Base-by-base conservation (phyloP, 129 eudicot genomes). In the Flaveria bidentis region DNA sequence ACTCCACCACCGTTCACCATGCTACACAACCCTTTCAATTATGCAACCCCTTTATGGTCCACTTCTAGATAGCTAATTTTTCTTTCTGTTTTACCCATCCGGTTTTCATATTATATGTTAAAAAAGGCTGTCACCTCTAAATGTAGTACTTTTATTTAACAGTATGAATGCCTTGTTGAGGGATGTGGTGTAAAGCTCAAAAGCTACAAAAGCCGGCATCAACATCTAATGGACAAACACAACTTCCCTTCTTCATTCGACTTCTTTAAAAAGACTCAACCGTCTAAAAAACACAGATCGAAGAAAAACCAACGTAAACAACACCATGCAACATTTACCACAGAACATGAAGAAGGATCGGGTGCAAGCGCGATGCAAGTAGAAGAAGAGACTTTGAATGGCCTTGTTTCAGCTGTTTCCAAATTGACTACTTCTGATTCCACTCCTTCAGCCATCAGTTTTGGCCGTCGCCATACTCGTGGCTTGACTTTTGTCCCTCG, bases 151-250 rank as follows among this genome's bases (percentile, higher is more conserved):
- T 45, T 68, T 58, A 28, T 84, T 78, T 6, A 77, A 69, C 83
- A 93, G 98, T 93, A 93, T 53, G 98, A 93, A 79, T 93, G 98
- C 83, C 96, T 93, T 58, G 98, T 93, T 56, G 98, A 93, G 72
- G 97, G 93, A 62, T 93, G 98, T 62, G 92, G 70, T 47, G 67
- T 73, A 67, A 93, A 91, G 87, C 86, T 93, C 56, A 91, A 93
- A 86, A 90, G 84, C 85, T 91, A 93, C 87, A 93, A 93, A 81
- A 88, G 86, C 71, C 83, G 98, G 78, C 97, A 93, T 68, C 98
- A 88, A 13, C 98, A 93, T 89, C 82, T 93, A 26, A 83, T 93
- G 50, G 98, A 91, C 87, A 93, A 91, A 76, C 98, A 93, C 46
- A 87, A 84, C 41, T 93, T 93, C 78, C 98, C 98, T 9, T 71